Conservation (phyloP, 1,284 basidiomycete species). For the Porodaedalea pini region DNA sequence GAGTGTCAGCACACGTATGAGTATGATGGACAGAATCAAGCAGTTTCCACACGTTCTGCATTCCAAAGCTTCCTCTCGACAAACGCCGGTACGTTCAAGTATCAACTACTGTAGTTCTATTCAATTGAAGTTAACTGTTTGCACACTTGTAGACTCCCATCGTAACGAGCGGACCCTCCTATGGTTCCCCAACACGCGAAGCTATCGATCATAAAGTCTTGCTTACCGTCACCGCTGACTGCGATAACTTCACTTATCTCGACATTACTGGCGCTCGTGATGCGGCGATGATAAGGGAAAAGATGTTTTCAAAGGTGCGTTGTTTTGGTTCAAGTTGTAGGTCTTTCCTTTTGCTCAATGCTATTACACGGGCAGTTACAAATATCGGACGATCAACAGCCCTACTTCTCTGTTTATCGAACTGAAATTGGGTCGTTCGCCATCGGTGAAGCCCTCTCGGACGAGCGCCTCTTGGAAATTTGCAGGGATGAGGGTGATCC, state of each 20-base stretch:
- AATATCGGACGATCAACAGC: constrained; percentile 80
- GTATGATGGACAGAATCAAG: constrained; percentile 18
- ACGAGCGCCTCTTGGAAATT: constrained; percentile 67
- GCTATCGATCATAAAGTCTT: constrained; percentile 43
- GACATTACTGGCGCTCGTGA: constrained; percentile 71
- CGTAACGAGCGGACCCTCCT: constrained; percentile 11
- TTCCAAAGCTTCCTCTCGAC: not conserved
- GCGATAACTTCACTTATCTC: constrained; percentile 75
- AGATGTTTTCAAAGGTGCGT: constrained; percentile 79
- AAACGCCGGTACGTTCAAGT: constrained; percentile 13
- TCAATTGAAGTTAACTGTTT: not conserved
- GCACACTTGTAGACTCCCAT: constrained; percentile 19
- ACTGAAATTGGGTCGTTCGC: constrained; percentile 80
- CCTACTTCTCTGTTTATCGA: constrained; percentile 75
- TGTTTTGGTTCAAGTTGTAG: constrained; percentile 18
- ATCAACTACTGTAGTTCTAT: not conserved
- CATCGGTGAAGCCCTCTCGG: constrained; percentile 64
- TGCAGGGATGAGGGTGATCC: constrained; percentile 71
- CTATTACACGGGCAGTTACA: constrained; percentile 60
- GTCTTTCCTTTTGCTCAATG: constrained; percentile 15
- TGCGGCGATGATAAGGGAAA: constrained; percentile 75
- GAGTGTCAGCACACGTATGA: constrained; percentile 1
- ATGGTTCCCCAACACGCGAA: constrained; percentile 23
- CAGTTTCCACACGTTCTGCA: constrained; percentile 2
- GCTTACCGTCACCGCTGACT: constrained; percentile 79